A percentile compares a stretch with the other conserved stretches of the same genome.
Evolutionary conservation across 2,329 filamentous ascomycete genomes (phyloP).

Genomic region (Colletotrichum coccodes): DNA sequence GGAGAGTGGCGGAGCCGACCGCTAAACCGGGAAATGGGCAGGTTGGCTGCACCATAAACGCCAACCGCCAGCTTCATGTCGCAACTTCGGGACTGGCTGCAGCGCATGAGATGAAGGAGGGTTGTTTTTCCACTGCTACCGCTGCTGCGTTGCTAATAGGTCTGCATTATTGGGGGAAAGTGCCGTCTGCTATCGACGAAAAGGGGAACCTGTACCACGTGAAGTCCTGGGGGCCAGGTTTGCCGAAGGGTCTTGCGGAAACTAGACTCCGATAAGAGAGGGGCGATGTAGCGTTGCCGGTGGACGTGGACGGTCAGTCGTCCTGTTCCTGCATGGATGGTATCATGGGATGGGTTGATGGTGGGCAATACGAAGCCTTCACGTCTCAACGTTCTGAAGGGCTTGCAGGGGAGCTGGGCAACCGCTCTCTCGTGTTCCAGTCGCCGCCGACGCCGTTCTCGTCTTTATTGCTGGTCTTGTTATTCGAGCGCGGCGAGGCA

Average conservation of each 20-base stretch:
- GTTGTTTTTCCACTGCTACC: not conserved
- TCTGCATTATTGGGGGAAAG: not conserved
- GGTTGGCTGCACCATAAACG: slow-evolving; percentile 2
- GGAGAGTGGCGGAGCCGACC: slow-evolving; percentile 19
- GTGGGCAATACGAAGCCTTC: not conserved
- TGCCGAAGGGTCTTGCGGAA: not conserved
- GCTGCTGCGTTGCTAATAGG: slow-evolving; percentile 2
- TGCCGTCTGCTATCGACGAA: not conserved
- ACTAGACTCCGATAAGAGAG: slow-evolving; percentile 26
- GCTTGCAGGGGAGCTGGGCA: not conserved
- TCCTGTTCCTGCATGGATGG: slow-evolving; percentile 22
- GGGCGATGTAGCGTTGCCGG: slow-evolving; percentile 31
- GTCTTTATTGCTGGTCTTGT: not conserved
- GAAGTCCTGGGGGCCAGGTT: slow-evolving; percentile 5
- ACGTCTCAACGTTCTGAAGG: slow-evolving; percentile 2
- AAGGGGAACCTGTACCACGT: not conserved
- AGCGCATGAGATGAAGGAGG: not conserved
- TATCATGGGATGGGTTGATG: slow-evolving; percentile 13
- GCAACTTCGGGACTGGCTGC: not conserved
- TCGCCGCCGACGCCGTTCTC: not conserved
- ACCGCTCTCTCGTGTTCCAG: not conserved
- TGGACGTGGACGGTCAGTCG: slow-evolving; percentile 14
- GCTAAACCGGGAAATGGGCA: slow-evolving; percentile 12
- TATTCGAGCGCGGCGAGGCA: not conserved
- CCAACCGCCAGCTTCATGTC: not conserved